Evolutionary conservation across 306 rosid species (phyloP).

Genomic region (Castanospermum australe): DNA sequence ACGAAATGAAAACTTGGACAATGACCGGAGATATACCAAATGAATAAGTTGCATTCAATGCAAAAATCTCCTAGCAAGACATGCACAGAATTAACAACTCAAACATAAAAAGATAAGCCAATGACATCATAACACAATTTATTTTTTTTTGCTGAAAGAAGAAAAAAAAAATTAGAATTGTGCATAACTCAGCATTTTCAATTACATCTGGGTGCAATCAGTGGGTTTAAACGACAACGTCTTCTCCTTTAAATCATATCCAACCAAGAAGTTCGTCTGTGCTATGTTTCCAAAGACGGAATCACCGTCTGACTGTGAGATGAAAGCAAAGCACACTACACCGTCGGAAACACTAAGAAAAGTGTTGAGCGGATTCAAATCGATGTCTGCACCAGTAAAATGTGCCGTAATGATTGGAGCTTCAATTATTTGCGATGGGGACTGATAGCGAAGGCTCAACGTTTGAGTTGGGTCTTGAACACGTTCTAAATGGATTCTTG

Average conservation of each 20-base stretch:
- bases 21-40: too few species aligned
- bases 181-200: too few species aligned
- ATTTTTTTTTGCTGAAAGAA: too few species aligned
- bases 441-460: slow-evolving; percentile 14
- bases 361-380: neutral
- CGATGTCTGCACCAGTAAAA: slow-evolving; percentile 29
- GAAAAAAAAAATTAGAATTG: too few species aligned
- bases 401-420: slow-evolving; percentile 25
- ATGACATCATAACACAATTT: too few species aligned
- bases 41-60: too few species aligned
- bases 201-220: neutral
- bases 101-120: too few species aligned
- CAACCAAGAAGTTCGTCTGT: slow-evolving; percentile 41
- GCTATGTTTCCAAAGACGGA: slow-evolving; percentile 44
- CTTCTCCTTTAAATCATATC: slow-evolving; percentile 32
- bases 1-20: too few species aligned
- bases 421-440: neutral
- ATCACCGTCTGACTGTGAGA: rapidly evolving
- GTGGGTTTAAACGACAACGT: slow-evolving; percentile 43
- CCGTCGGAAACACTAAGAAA: slow-evolving; percentile 17
- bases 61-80: too few species aligned
- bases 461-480: neutral
- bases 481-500: neutral
- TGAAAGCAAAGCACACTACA: slow-evolving; percentile 41
- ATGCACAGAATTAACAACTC: too few species aligned